phyloP scores from a whole-genome alignment of 306 rosid species.

The Rosa rugosa region DNA sequence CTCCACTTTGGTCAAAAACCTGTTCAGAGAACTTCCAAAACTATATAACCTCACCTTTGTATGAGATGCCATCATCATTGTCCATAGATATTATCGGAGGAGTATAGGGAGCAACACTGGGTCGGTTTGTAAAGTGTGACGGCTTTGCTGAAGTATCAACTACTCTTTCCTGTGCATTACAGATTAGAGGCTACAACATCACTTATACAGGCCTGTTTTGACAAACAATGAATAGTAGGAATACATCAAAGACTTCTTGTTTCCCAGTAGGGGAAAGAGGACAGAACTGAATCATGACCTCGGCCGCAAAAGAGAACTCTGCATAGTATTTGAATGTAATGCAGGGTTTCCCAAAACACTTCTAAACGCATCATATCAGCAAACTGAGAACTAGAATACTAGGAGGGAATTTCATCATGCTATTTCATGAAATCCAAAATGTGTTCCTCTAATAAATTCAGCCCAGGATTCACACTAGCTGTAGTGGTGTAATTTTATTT shows the following conservation, averaged over 20 bases:
- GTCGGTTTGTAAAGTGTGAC: constrained; percentile 65
- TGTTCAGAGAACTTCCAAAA: neutral
- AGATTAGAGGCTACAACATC: constrained; percentile 7
- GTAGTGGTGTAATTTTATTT: neutral
- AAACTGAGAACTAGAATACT: neutral
- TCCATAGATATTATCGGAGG: constrained; percentile 72
- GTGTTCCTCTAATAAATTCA: neutral
- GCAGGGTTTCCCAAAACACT: neutral
- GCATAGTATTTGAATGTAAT: neutral
- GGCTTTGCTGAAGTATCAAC: constrained; percentile 71
- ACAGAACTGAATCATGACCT: neutral
- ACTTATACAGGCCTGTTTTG: neutral
- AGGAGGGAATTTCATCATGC: neutral
- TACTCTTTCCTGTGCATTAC: constrained; percentile 69
- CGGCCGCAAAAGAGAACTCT: neutral
- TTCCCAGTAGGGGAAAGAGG: neutral
- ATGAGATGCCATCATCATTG: constrained; percentile 84
- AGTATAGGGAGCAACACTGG: constrained; percentile 70
- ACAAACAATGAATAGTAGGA: constrained; percentile 7
- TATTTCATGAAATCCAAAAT: neutral
- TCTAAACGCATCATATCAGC: neutral
- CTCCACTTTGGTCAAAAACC: neutral
- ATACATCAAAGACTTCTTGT: neutral
- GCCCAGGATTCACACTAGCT: neutral
- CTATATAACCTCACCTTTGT: constrained; percentile 51